Percentiles rank a stretch among this genome's conserved stretches.
phyloP scores from a whole-genome alignment of 805 yeast species.

The Suhomyces xylopsoci region DNA sequence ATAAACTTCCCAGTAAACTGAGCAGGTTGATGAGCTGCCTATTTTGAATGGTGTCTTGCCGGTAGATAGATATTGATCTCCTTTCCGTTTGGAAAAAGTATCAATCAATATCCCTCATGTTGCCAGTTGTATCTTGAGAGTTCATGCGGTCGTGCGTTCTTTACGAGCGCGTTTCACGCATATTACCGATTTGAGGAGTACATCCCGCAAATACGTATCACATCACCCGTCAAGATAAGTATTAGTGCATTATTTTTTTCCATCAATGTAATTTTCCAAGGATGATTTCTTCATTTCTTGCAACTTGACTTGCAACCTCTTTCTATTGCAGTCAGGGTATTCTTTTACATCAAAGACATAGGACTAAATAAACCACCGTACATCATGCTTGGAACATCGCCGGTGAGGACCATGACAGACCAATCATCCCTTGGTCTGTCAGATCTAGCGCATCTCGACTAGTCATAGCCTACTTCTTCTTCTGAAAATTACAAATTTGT shows the following conservation, averaged over 20 bases:
- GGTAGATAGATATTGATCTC: not conserved
- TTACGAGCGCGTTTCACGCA: conserved; percentile 1
- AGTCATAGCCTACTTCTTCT: not conserved
- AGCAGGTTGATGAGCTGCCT: not conserved
- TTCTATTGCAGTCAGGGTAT: not conserved
- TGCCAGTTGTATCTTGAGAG: not conserved
- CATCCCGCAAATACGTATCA: not conserved
- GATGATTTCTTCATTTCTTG: not conserved
- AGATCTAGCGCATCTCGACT: too few relatives aligned
- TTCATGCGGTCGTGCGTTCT: not conserved
- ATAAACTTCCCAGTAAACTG: not conserved
- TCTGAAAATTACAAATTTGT: too few relatives aligned
- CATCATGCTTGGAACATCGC: not conserved
- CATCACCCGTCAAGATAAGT: not conserved
- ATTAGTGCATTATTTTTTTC: not conserved
- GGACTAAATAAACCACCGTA: not conserved
- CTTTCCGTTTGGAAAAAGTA: not conserved
- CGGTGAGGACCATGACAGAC: not conserved
- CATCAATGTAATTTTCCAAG: not conserved
- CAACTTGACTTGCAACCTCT: not conserved
- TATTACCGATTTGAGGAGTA: not conserved
- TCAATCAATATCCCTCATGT: not conserved
- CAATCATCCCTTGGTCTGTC: not conserved
- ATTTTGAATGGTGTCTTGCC: not conserved
- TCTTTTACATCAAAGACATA: not conserved